Base-by-base conservation (phyloP, 2,329 filamentous ascomycete species). In the Ascochyta fabae region DNA sequence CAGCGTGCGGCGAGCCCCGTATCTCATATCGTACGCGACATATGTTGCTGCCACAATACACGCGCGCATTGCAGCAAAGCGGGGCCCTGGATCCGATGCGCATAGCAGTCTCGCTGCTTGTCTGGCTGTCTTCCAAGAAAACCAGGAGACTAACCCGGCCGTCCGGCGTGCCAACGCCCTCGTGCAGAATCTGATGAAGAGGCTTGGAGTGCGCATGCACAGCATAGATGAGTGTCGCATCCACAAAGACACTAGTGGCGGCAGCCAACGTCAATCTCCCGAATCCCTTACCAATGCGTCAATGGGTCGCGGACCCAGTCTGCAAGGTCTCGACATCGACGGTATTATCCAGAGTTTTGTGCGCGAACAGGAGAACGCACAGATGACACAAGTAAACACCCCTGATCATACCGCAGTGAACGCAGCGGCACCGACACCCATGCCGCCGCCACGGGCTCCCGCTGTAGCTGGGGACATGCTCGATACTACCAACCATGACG, bases 31-130 rank as follows among this genome's bases (percentile, higher is more conserved):
- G 0, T 86, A 86, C 62, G 81, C 83, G 0, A 83, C 81, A 0
- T 86, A 85, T 53, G 81, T 84, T 0, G 78, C 78, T 4, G 81
- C 81, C 0, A 84, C 81, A 0, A 83, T 85, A 16, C 78, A 81
- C 46, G 79, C 78, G 0, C 80, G 81, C 3, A 81, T 82, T 0
- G 80, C 82, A 3, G 79, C 79, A 39, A 74, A 78, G 8, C 73
- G 74, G 7, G 66, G 65, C 0, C 71, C 72, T 0, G 80, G 78
- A 0, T 72, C 77, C 4, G 76, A 79, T 41, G 67, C 67, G 15
- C 62, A 68, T 27, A 67, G 53, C 26, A 68, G 53, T 27, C 58
- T 83, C 0, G 72, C 75, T 26, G 78, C 76, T 0, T 84, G 81
- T 50, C 61, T 83, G 1, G 74, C 74, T 0, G 77, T 83, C 0